Evolutionary conservation across 1,139 yeast genomes (phyloP), one percentile per base, ranked within the genome.

Genomic region (Nakaseomyces glabratus): DNA sequence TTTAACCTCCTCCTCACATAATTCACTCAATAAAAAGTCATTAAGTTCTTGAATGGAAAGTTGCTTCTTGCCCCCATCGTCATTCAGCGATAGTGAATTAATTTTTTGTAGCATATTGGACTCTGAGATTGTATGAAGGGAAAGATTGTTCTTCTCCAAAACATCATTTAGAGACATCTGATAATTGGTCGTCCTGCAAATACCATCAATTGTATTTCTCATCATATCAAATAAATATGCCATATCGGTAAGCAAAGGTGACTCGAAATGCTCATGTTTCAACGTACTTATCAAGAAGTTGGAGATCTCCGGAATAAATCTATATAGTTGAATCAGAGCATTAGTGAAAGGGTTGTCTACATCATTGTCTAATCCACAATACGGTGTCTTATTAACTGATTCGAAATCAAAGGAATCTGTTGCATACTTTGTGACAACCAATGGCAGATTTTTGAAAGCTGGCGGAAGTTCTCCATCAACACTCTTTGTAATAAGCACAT

Each of bases 171-270:
- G 53, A 32, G 66, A 42, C 52, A 62, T 51, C 56, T 73, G 69
- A 57, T 90, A 86, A 51, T 90, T 55, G 5, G 50, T 39, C 7
- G 60, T 43, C 18, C 57, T 44, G 35, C 58, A 52, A 3, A 55
- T 47, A 8, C 70, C 68, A 1, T 94, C 93, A 17, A 71, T 62
- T 0, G 95, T 86, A 53, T 84, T 84, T 35, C 69, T 68, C 62
- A 90, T 69, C 98, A 90, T 90, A 51, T 93, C 97, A 60, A 76
- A 84, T 12, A 93, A 62, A 42, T 86, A 84, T 0, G 95, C 98
- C 33, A 88, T 62, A 52, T 93, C 97, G 37, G 82, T 76, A 22
- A 86, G 58, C 6, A 88, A 55, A 8, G 75, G 55, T 24, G 59
- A 46, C 24, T 53, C 45, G 45, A 75, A 63, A 54, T 74, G 73